These are phyloP conservation scores for Cladosporium sp. DNA, from an alignment of 2,329 filamentous ascomycete genomes.

Conservation along the genomic window DNA sequence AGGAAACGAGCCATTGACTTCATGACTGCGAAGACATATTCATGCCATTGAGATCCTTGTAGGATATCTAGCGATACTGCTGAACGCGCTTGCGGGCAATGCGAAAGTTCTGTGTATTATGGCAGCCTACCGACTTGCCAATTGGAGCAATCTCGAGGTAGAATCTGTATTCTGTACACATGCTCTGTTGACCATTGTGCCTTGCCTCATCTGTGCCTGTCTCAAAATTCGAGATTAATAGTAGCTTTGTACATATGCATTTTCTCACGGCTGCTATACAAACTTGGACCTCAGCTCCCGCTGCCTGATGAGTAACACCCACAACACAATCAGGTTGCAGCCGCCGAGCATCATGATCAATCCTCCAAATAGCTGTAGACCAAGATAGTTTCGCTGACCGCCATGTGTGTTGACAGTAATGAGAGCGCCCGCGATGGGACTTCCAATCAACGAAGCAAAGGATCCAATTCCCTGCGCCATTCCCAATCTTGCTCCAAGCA, in stretches of 20 bases:
- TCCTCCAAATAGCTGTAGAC: conserved; percentile 29
- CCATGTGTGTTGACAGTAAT: conserved; percentile 12
- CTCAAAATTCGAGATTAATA: too few relatives aligned
- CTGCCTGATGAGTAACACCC: conserved; percentile 23
- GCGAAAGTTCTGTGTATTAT: too few relatives aligned
- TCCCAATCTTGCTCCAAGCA: conserved; percentile 44
- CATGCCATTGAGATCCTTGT: too few relatives aligned
- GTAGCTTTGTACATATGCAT: neutral
- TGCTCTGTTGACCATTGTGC: too few relatives aligned
- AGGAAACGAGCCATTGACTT: too few relatives aligned
- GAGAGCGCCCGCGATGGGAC: conserved; percentile 45
- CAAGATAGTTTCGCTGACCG: conserved; percentile 22
- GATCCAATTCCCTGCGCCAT: conserved; percentile 45
- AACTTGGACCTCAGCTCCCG: conserved; percentile 21
- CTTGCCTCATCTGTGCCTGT: too few relatives aligned
- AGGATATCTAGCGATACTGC: too few relatives aligned
- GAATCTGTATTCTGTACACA: too few relatives aligned
- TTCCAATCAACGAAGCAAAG: conserved; percentile 41
- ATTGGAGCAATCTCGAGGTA: too few relatives aligned
- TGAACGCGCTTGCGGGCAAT: too few relatives aligned
- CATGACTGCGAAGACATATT: too few relatives aligned
- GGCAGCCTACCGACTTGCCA: too few relatives aligned
- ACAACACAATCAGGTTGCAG: conserved; percentile 22
- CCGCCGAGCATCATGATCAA: conserved; percentile 27
- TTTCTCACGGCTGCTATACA: conserved; percentile 7